Evolutionary conservation across 1,284 basidiomycete genomes (phyloP).

Genomic region (Coniferiporia weirii): DNA sequence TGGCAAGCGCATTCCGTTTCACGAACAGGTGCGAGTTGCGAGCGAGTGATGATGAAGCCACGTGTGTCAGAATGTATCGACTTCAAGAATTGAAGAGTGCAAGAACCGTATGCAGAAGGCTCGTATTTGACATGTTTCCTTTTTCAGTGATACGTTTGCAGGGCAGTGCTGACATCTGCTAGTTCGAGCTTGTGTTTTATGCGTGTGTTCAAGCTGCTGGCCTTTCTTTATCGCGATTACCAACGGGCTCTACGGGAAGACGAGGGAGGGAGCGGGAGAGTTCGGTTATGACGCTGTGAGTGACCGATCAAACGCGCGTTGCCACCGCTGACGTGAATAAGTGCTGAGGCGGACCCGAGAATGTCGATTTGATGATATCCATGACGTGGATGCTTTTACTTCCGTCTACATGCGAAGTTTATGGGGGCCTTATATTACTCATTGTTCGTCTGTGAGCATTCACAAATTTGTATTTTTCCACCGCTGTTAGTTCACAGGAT

Average conservation of each 20-base stretch:
- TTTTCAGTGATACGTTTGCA: background rate
- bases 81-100: background rate
- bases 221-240: background rate
- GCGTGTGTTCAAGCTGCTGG: background rate
- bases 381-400: background rate
- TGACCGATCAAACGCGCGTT: too few species aligned
- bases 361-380: background rate
- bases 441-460: background rate
- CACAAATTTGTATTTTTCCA: background rate
- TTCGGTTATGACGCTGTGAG: too few species aligned
- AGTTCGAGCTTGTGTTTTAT: background rate
- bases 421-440: background rate
- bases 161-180: background rate
- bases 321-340: too few species aligned
- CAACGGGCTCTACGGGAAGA: background rate
- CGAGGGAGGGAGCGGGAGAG: too few species aligned
- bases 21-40: background rate
- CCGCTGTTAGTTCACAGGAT: background rate
- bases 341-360: background rate
- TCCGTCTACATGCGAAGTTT: background rate
- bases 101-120: background rate
- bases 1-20: background rate
- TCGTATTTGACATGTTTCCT: background rate
- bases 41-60: background rate
- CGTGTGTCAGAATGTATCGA: background rate